These are phyloP conservation scores for Venturiaceae sp. DNA, from an alignment of 2,329 filamentous ascomycete genomes.

Conservation along the genomic window DNA sequence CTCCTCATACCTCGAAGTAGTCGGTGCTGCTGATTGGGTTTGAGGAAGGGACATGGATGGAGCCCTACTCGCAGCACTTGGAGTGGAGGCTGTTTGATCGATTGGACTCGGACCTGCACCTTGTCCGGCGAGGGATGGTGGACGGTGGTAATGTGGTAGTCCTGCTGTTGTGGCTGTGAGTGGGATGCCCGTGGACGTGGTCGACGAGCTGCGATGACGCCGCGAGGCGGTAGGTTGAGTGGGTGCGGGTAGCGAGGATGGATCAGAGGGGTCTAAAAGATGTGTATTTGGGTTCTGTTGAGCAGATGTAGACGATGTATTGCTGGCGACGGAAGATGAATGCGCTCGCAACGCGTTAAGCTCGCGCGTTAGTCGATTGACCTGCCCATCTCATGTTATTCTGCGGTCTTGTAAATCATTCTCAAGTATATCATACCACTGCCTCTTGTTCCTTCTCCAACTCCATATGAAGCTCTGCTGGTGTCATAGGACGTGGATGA, in stretches of 20 bases:
- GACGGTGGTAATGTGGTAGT: constrained; percentile 16
- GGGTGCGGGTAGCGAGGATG: constrained; percentile 32
- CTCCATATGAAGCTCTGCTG: constrained; percentile 79
- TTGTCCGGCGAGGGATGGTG: constrained; percentile 19
- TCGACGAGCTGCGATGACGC: constrained; percentile 42
- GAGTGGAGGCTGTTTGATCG: constrained; percentile 19
- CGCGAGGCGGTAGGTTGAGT: constrained; percentile 43
- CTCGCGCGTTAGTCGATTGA: constrained; percentile 88
- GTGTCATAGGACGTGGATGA: constrained; percentile 79
- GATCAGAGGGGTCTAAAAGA: constrained; percentile 15
- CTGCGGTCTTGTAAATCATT: background rate
- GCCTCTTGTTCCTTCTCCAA: constrained; percentile 94
- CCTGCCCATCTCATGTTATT: constrained; percentile 38
- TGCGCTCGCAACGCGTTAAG: constrained; percentile 70
- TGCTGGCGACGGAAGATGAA: constrained; percentile 53
- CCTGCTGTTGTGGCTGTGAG: constrained; percentile 14
- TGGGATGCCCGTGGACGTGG: constrained; percentile 1
- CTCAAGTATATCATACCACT: constrained; percentile 49
- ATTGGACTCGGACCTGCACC: too few species aligned
- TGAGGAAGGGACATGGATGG: constrained; percentile 3
- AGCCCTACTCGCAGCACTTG: background rate
- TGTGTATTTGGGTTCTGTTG: constrained; percentile 33
- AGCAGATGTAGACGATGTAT: constrained; percentile 41
- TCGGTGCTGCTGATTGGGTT: constrained; percentile 21
- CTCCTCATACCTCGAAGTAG: constrained; percentile 30